phyloP scores from a whole-genome alignment of 202 grass and related monocot genomes.

The Panicum hallii region DNA sequence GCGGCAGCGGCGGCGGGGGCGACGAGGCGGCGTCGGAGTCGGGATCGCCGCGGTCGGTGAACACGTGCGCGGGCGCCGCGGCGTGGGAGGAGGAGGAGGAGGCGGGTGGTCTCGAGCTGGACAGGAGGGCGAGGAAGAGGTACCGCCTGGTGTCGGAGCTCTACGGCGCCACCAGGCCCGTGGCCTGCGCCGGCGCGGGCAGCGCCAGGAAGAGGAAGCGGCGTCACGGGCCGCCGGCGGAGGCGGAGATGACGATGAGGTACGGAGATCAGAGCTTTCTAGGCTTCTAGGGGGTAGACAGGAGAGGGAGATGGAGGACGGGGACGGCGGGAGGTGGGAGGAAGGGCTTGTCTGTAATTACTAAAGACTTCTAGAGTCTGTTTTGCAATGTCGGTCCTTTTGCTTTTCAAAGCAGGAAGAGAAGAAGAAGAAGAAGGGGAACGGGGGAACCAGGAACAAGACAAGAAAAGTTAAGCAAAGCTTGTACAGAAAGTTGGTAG shows the following conservation, averaged over 20 bases:
- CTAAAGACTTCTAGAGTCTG: neutral
- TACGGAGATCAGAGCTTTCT: constrained; percentile 27
- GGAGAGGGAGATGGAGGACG: neutral
- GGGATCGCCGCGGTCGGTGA: constrained; percentile 49
- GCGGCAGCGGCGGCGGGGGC: constrained; percentile 14
- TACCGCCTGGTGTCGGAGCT: constrained; percentile 58
- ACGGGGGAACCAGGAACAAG: neutral
- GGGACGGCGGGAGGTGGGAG: neutral
- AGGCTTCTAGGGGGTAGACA: neutral
- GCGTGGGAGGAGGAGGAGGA: constrained; percentile 7
- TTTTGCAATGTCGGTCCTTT: neutral
- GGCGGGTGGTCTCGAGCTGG: constrained; percentile 1
- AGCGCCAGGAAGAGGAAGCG: constrained; percentile 43
- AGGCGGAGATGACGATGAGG: constrained; percentile 3
- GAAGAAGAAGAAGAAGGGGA: neutral
- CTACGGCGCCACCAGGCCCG: constrained; percentile 43
- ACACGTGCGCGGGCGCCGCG: constrained; percentile 4
- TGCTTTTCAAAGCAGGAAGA: constrained; percentile 28
- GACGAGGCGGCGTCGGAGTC: neutral
- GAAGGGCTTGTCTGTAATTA: constrained; percentile 53
- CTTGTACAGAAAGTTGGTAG: constrained; percentile 34
- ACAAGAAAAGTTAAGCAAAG: constrained; percentile 17
- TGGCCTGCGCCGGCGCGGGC: neutral
- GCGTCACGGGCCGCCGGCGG: neutral
- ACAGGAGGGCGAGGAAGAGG: constrained; percentile 50